These are phyloP conservation scores for Aspergillus sp. DNA, from an alignment of 2,329 filamentous ascomycete genomes.

Conservation along the genomic window DNA sequence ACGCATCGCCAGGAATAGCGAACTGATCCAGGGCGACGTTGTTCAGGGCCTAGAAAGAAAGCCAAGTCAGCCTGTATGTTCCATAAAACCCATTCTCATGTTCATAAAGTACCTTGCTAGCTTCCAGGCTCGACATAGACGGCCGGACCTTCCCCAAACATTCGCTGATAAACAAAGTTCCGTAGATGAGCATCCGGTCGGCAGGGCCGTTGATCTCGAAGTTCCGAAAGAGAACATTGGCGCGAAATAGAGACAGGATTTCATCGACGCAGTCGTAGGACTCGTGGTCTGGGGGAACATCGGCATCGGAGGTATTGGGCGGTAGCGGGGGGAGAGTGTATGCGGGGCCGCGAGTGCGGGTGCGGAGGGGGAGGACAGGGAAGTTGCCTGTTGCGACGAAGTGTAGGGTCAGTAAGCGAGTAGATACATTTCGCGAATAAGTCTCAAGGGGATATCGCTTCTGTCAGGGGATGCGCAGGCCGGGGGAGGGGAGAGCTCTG, in stretches of 20 bases:
- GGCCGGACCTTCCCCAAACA: constrained; percentile 85
- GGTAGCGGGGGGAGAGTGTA: constrained; percentile 73
- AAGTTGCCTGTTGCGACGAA: constrained; percentile 69
- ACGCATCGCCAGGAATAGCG: constrained; percentile 88
- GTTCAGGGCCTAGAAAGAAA: constrained; percentile 72
- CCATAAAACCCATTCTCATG: neutral
- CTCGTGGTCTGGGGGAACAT: constrained; percentile 77
- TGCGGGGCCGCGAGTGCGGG: constrained; percentile 91
- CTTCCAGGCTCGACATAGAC: constrained; percentile 62
- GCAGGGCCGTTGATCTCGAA: constrained; percentile 98
- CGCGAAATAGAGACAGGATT: constrained; percentile 86
- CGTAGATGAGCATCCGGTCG: constrained; percentile 92
- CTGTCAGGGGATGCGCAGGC: constrained; percentile 27
- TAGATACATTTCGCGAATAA: neutral
- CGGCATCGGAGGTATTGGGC: constrained; percentile 51
- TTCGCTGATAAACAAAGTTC: constrained; percentile 91
- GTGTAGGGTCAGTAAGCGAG: neutral
- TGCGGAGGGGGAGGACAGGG: constrained; percentile 89
- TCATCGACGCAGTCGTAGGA: constrained; percentile 97
- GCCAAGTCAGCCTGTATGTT: constrained; percentile 28
- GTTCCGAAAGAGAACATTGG: constrained; percentile 98
- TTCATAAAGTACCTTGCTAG: constrained; percentile 56
- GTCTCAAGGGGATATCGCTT: neutral
- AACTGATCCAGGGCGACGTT: constrained; percentile 95
- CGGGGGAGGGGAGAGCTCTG: neutral